Evolutionary conservation across 257 asterid genomes (phyloP).

Genomic region (Ballota nigra): DNA sequence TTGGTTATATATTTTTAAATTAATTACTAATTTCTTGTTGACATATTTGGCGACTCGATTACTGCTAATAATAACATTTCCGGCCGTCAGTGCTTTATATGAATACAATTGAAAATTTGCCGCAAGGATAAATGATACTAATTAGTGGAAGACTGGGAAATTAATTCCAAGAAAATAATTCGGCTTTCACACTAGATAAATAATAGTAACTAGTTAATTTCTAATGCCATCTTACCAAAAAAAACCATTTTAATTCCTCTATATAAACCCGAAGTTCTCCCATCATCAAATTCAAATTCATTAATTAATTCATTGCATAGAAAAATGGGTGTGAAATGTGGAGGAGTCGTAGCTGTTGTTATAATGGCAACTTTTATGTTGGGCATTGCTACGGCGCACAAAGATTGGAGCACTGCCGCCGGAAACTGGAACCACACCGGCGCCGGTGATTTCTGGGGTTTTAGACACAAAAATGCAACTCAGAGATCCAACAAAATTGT

Average conservation of each 20-base stretch:
- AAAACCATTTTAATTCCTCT: slow-evolving; percentile 4
- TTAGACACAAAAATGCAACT: slow-evolving; percentile 31
- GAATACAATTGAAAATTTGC: no score
- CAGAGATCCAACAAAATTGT: slow-evolving; percentile 30
- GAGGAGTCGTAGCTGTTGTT: slow-evolving; percentile 18
- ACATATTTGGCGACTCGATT: no score
- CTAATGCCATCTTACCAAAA: slow-evolving; percentile 18
- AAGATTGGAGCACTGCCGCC: slow-evolving; percentile 33
- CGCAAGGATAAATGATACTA: neutral
- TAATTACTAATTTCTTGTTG: neutral
- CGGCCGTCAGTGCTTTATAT: no score
- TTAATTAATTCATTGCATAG: neutral
- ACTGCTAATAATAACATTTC: no score
- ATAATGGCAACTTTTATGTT: slow-evolving; percentile 26
- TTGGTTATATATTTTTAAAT: no score
- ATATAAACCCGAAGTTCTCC: slow-evolving; percentile 23
- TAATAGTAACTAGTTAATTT: neutral
- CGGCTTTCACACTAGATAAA: neutral
- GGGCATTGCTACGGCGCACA: slow-evolving; percentile 34
- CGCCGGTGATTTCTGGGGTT: slow-evolving; percentile 33
- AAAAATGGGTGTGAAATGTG: slow-evolving; percentile 26
- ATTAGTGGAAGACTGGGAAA: neutral
- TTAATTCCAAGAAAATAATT: neutral
- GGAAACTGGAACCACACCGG: slow-evolving; percentile 32
- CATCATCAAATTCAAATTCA: slow-evolving; percentile 5